Conservation (phyloP, 352 stramenopile genomes). For the Phytopythium oedochilum region DNA sequence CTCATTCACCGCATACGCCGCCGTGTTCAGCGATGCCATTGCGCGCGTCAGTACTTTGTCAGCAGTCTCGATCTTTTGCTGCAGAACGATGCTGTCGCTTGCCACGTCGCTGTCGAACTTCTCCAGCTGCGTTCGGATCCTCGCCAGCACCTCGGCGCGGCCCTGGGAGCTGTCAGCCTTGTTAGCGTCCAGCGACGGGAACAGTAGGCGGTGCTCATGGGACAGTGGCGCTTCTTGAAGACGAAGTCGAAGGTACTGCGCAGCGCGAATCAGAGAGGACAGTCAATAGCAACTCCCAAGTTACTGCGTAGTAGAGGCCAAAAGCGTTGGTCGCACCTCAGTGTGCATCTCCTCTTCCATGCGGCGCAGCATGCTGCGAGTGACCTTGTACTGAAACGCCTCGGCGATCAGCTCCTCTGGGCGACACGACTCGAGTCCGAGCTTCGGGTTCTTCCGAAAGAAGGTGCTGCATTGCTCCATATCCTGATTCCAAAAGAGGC, state of each 20-base stretch:
- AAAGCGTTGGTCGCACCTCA: constrained; percentile 25
- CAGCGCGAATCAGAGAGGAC: no score
- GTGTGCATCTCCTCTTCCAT: constrained; percentile 70
- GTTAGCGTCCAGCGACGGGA: constrained; percentile 45
- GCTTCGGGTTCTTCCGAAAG: constrained; percentile 55
- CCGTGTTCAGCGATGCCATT: constrained; percentile 40
- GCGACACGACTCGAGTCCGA: constrained; percentile 33
- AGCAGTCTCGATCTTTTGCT: constrained; percentile 71
- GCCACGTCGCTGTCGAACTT: constrained; percentile 63
- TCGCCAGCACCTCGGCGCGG: constrained; percentile 33
- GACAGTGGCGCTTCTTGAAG: constrained; percentile 57
- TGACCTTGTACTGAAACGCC: constrained; percentile 65
- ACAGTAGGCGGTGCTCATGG: constrained; percentile 63
- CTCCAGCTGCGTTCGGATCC: constrained; percentile 57
- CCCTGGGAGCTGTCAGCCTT: not conserved
- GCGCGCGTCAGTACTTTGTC: constrained; percentile 52
- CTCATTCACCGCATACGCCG: constrained; percentile 62
- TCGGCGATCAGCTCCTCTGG: constrained; percentile 33
- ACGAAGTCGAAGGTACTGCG: constrained; percentile 73
- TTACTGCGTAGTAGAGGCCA: no score
- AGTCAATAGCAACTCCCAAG: no score
- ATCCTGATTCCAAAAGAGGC: constrained; percentile 26
- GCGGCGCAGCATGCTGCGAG: constrained; percentile 39
- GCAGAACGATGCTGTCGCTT: constrained; percentile 63
- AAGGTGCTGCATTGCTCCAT: constrained; percentile 74